Base-by-base conservation (phyloP, 23 red algal genomes). In the Pyropia haitanensis region DNA sequence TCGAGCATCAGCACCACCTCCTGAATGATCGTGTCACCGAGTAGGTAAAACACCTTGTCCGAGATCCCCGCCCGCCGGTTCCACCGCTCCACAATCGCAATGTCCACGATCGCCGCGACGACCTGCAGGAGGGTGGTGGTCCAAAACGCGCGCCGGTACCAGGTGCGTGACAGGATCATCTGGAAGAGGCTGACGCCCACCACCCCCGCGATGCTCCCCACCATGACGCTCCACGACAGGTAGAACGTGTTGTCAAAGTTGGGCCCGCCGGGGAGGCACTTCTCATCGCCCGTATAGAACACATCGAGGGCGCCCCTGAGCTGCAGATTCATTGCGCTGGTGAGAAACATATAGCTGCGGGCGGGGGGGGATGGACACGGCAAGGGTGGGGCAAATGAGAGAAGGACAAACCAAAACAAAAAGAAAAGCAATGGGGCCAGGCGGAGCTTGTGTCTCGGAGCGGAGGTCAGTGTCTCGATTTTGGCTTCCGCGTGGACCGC, bases 201-300 rank as follows among this genome's bases (percentile, higher is more conserved):
- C 9, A 27, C 64, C 3, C 71, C 71, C 26, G 81, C 81, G 14
- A 87, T 3, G 28, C 81, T 87, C 22, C 71, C 71, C 10, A 87
- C 55, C 26, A 87, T 29, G 2, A 56, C 60, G 20, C 71, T 72
- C 24, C 71, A 87, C 8, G 81, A 70, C 0, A 87, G 70, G 53
- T 87, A 87, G 56, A 76, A 87, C 6, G 71, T 77, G 27, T 70
- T 63, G 31, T 70, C 75, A 46, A 87, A 87, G 50, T 87, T 70
- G 9, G 81, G 81, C 34, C 81, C 81, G 15, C 49, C 63, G 1
- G 81, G 81, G 9, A 87, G 54, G 52, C 81, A 87, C 46, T 51
- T 55, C 10, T 77, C 72, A 14, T 48, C 26, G 19, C 30, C 73
- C 18, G 73, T 77, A 18, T 65, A 77, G 10, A 46, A 46, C 30